Conservation (phyloP, 805 yeast genomes). For the Candida glaebosa region DNA sequence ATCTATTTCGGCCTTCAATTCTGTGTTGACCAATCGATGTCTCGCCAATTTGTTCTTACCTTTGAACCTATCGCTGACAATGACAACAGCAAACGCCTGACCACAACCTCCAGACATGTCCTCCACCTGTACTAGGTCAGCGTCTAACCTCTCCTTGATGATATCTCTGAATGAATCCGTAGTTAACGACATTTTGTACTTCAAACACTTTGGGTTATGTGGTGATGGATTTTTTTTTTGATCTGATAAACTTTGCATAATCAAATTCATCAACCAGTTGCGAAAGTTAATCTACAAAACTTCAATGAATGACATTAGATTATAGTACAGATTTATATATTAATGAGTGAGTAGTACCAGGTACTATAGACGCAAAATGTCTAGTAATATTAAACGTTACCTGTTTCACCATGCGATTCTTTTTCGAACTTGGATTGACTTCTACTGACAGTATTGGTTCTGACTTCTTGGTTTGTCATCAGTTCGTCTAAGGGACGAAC, state of each 20-base stretch:
- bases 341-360: background rate
- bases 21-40: constrained; percentile 78
- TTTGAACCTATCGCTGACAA: constrained; percentile 66
- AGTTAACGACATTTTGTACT: constrained; percentile 27
- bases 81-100: constrained; percentile 91
- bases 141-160: constrained; percentile 56
- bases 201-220: background rate
- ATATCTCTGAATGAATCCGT: constrained; percentile 42
- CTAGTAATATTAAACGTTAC: constrained; percentile 4
- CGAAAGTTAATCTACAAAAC: background rate
- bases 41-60: constrained; percentile 85
- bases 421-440: constrained; percentile 25
- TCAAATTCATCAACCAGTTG: background rate
- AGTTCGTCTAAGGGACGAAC: constrained; percentile 13
- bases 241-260: background rate
- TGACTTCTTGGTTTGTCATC: constrained; percentile 21
- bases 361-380: background rate
- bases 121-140: constrained; percentile 65
- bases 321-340: background rate
- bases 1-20: constrained; percentile 80
- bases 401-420: constrained; percentile 32
- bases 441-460: constrained; percentile 26
- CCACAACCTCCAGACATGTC: constrained; percentile 96
- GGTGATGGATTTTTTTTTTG: background rate
- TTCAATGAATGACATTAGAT: background rate